Percentiles rank a stretch among this genome's conserved stretches.
These are phyloP conservation scores for Starmerella riodocensis DNA, from an alignment of 805 yeast species.

Conservation along the genomic window DNA sequence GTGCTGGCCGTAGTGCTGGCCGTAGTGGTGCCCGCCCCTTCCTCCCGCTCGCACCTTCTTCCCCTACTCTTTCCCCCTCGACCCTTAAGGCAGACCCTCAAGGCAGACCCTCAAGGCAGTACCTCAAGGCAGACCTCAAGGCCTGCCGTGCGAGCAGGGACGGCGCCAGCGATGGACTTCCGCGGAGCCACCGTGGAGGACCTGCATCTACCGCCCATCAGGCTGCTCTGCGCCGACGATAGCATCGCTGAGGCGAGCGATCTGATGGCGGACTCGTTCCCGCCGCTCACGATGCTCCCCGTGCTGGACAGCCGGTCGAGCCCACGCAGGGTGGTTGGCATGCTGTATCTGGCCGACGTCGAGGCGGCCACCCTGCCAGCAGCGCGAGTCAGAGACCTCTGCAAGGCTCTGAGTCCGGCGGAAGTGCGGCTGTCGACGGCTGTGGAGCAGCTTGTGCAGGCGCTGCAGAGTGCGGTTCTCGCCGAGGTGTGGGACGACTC, in stretches of 20 bases:
- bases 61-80: too few species aligned
- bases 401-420: constrained; percentile 15
- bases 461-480: neutral
- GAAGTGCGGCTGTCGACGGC: constrained; percentile 29
- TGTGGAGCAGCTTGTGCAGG: neutral
- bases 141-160: neutral
- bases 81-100: neutral
- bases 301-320: constrained; percentile 27
- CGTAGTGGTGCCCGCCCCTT: too few species aligned
- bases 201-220: constrained; percentile 45
- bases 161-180: constrained; percentile 12
- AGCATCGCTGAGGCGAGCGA: constrained; percentile 37
- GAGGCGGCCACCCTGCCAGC: too few species aligned
- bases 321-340: too few species aligned
- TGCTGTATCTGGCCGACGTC: too few species aligned
- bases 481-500: constrained; percentile 1
- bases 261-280: constrained; percentile 42
- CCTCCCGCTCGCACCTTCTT: too few species aligned
- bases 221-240: constrained; percentile 37
- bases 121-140: too few species aligned
- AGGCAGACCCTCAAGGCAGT: neutral
- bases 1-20: too few species aligned
- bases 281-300: constrained; percentile 43
- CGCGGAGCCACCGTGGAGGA: constrained; percentile 44
- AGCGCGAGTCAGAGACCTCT: too few species aligned